Base-by-base conservation (phyloP, 192 early-diverging fungal genomes). In the Linnemannia hyalina region DNA sequence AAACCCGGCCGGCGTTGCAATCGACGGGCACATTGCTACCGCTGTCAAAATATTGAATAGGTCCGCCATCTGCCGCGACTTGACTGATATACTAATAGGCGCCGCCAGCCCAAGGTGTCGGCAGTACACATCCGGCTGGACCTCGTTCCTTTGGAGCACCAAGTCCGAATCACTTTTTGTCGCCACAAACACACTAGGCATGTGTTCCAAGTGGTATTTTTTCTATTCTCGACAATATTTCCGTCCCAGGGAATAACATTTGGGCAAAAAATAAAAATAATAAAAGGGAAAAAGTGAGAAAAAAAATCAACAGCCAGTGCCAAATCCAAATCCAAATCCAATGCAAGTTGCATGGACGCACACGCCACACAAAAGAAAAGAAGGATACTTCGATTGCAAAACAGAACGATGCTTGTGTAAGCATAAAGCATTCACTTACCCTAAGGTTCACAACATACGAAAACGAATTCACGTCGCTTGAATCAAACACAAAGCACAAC, bases 71-170 rank as follows among this genome's bases (percentile, higher is more conserved):
- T 97, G 93, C 16, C 91, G 88, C 36, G 96, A 92, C 81, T 96
- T 96, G 5, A 98, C 95, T 13, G 97, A 97, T 29, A 99, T 93
- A 82, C 95, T 95, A 9, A 99, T 90, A 26, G 99, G 99, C n/a
- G 96, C 94, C 6, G 93, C 92, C 9, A 99, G 90, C 3, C 95
- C 94, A 8, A 99, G 89, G 52, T 93, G 91, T 22, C 97, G 92
- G 79, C 99, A 99, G 83, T 97, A 99, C 1, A 95, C 95, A 80
- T 99, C 98, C 3, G 99, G 99, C 69, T 97, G 97, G 40, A 95
- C 88, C 20, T 96, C 97, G 68, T 94, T 92, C 6, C 97, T 89
- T 85, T 95, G 95, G 38, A 95, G 90, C 0, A 99, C 97, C 36
- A 96, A 89, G 83, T 99, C 97, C 40, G 94, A 89, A 74, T 99